Conservation (phyloP, 108 stramenopile species). For the Skeletonema grethae region DNA sequence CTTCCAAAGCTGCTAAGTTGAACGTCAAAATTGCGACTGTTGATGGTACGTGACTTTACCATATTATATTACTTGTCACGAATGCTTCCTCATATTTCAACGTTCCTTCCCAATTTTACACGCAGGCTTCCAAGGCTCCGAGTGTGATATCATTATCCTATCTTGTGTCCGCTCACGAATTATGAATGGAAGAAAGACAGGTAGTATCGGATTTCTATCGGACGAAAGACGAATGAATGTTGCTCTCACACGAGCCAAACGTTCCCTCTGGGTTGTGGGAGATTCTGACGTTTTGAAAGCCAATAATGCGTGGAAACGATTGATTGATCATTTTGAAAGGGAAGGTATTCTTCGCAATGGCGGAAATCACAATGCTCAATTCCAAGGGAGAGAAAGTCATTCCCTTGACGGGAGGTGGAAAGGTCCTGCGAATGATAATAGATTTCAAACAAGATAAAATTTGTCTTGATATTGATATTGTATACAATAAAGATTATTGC, state of each 20-base stretch:
- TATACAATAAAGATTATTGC: no score
- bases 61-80: neutral
- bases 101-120: slow-evolving; percentile 5
- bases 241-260: slow-evolving; percentile 61
- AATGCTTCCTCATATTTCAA: neutral
- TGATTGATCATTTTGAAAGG: slow-evolving; percentile 29
- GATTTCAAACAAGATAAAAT: no score
- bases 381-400: neutral
- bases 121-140: slow-evolving; percentile 32
- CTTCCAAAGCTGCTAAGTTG: slow-evolving; percentile 21
- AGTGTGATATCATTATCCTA: slow-evolving; percentile 50
- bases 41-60: slow-evolving; percentile 17
- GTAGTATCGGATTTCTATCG: slow-evolving; percentile 53
- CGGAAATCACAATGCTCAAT: neutral
- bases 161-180: slow-evolving; percentile 50
- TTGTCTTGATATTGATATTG: no score
- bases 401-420: neutral
- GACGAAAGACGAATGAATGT: slow-evolving; percentile 64
- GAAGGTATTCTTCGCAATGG: slow-evolving; percentile 2
- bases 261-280: slow-evolving; percentile 57
- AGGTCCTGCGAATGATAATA: neutral
- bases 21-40: slow-evolving; percentile 50
- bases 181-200: slow-evolving; percentile 21
- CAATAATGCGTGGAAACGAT: slow-evolving; percentile 31
- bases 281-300: slow-evolving; percentile 41